Conservation (phyloP, 164 flowering plant genomes). For the Macadamia tetraphylla region DNA sequence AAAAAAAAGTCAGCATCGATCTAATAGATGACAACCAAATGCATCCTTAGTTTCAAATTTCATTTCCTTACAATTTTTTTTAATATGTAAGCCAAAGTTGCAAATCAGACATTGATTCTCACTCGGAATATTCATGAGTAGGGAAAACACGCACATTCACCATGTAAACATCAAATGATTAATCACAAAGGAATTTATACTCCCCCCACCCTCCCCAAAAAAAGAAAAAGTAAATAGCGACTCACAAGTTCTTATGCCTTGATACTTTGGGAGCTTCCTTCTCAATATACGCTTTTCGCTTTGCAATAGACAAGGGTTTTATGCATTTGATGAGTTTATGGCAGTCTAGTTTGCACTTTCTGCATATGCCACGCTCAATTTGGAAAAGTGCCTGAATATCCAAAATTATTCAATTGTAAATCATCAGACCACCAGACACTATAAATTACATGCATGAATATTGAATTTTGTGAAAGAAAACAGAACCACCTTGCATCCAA, state of each 20-base stretch:
- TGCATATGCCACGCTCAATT: constrained; percentile 80
- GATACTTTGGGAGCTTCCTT: constrained; percentile 71
- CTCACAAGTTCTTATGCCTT: constrained; percentile 59
- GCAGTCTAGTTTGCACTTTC: constrained; percentile 73
- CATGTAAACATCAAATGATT: too few species aligned
- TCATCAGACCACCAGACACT: background rate
- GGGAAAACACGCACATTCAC: too few species aligned
- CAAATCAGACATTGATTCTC: too few species aligned
- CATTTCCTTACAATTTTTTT: too few species aligned
- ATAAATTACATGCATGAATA: background rate
- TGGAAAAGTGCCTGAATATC: constrained; percentile 71
- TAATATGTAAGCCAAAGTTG: too few species aligned
- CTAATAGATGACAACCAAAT: too few species aligned
- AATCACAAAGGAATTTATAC: too few species aligned
- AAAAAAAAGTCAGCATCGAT: too few species aligned
- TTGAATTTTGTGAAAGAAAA: background rate
- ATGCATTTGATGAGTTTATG: constrained; percentile 64
- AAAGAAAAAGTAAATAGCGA: background rate
- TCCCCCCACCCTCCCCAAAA: background rate
- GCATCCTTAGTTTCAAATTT: too few species aligned
- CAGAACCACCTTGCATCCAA: background rate
- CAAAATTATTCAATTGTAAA: background rate
- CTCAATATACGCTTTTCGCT: constrained; percentile 46
- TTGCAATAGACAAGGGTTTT: constrained; percentile 50
- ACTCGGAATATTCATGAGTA: too few species aligned